A percentile compares a stretch with the other conserved stretches of the same genome.
Conservation (phyloP, 768 basidiomycete species). For the Phanerochaete sordida region DNA sequence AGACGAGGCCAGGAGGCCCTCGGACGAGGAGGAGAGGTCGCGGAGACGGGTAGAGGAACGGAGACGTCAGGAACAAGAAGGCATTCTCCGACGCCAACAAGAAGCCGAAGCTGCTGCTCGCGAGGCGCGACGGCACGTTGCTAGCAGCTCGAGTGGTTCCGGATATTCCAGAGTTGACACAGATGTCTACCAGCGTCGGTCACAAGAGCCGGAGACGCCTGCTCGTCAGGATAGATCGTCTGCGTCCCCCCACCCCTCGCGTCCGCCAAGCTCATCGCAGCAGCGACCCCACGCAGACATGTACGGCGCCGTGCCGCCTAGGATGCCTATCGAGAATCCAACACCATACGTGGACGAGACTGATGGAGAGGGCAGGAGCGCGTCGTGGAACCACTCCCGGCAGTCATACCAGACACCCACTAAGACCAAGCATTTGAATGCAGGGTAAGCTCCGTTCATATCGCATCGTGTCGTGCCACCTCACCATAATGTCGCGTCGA, state of each 20-base stretch:
- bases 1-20: constrained; percentile 7
- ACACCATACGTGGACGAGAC: constrained; percentile 25
- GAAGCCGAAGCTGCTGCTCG: constrained; percentile 36
- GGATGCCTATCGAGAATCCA: constrained; percentile 67
- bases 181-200: constrained; percentile 7
- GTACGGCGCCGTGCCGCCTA: constrained; percentile 17
- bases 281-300: constrained; percentile 30
- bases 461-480: background rate
- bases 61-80: constrained; percentile 49
- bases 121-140: constrained; percentile 21
- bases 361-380: constrained; percentile 36
- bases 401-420: constrained; percentile 21
- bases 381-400: constrained; percentile 8
- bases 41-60: constrained; percentile 16
- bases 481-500: background rate
- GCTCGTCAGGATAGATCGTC: constrained; percentile 8
- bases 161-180: constrained; percentile 7
- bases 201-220: constrained; percentile 7
- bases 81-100: constrained; percentile 53
- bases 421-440: constrained; percentile 13
- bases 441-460: constrained; percentile 14
- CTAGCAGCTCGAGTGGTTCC: constrained; percentile 11
- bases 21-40: constrained; percentile 28
- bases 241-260: constrained; percentile 24
- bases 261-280: constrained; percentile 29